These are phyloP conservation scores for Abrus precatorius DNA, from an alignment of 306 rosid species.

Conservation along the genomic window DNA sequence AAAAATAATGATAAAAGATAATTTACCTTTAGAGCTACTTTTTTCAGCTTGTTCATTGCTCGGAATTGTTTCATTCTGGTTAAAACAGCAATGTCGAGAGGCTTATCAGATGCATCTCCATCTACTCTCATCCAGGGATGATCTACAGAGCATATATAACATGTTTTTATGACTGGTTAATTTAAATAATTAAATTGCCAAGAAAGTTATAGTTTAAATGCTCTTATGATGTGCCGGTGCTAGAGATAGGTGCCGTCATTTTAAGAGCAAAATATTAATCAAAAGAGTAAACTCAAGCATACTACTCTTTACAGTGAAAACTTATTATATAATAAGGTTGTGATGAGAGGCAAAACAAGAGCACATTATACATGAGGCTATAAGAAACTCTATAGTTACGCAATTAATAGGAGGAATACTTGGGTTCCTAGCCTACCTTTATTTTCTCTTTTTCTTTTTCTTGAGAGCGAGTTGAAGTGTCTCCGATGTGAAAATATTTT, in stretches of 20 bases:
- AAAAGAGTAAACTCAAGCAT: constrained; percentile 14
- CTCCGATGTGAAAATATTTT: background rate
- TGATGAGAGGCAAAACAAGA: background rate
- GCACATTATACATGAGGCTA: constrained; percentile 7
- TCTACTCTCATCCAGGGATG: constrained; percentile 99
- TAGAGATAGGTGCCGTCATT: constrained; percentile 1
- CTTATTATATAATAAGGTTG: constrained; percentile 22
- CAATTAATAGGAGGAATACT: constrained; percentile 23
- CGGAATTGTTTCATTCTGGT: constrained; percentile 95
- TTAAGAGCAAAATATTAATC: constrained; percentile 23
- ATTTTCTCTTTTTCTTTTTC: background rate
- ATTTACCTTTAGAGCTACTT: constrained; percentile 92
- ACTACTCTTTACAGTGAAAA: constrained; percentile 9
- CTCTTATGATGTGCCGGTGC: background rate
- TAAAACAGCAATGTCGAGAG: constrained; percentile 96
- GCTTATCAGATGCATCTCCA: constrained; percentile 92
- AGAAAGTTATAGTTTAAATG: constrained; percentile 27
- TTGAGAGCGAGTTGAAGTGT: background rate
- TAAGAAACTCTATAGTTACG: constrained; percentile 14
- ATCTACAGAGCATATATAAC: constrained; percentile 63
- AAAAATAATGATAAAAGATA: constrained; percentile 23
- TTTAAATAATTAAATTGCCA: constrained; percentile 31
- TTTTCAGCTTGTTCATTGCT: constrained; percentile 98
- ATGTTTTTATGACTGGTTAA: constrained; percentile 29
- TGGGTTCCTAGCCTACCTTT: constrained; percentile 5